Evolutionary conservation across 768 basidiomycete genomes (phyloP).

Genomic region (Pholiota molesta): DNA sequence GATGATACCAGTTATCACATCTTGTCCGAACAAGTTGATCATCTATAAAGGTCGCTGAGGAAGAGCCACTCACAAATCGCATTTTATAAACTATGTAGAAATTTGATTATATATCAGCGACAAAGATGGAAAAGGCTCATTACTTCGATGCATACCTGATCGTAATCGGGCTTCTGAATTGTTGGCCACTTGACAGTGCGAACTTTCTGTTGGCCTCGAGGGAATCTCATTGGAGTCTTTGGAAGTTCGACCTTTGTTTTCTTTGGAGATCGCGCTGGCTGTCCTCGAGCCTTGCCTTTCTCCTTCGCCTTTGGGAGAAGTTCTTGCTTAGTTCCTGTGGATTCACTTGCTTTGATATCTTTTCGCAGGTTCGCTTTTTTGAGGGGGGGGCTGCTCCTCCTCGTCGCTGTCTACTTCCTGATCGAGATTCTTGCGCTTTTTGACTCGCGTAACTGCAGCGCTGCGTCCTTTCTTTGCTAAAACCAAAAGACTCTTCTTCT

Average conservation of each 20-base stretch:
- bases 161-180: conserved; percentile 28
- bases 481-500: conserved; percentile 13
- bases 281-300: conserved; percentile 4
- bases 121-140: background rate
- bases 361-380: conserved; percentile 29
- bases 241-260: conserved; percentile 2
- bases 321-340: background rate
- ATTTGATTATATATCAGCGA: background rate
- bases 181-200: conserved; percentile 28
- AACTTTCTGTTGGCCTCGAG: conserved; percentile 15
- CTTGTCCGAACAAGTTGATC: conserved; percentile 22
- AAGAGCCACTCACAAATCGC: conserved; percentile 23
- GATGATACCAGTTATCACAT: conserved; percentile 53
- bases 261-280: conserved; percentile 9
- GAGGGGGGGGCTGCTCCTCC: conserved; percentile 29
- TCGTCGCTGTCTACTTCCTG: conserved; percentile 18
- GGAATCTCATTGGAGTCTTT: conserved; percentile 15
- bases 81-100: conserved; percentile 30
- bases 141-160: conserved; percentile 28
- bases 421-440: conserved; percentile 30
- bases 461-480: conserved; percentile 22
- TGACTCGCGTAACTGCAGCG: conserved; percentile 34
- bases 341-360: background rate
- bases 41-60: background rate
- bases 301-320: conserved; percentile 1